These are phyloP conservation scores for Cenococcum geophilum DNA, from an alignment of 495 filamentous ascomycete genomes.

Conservation along the genomic window DNA sequence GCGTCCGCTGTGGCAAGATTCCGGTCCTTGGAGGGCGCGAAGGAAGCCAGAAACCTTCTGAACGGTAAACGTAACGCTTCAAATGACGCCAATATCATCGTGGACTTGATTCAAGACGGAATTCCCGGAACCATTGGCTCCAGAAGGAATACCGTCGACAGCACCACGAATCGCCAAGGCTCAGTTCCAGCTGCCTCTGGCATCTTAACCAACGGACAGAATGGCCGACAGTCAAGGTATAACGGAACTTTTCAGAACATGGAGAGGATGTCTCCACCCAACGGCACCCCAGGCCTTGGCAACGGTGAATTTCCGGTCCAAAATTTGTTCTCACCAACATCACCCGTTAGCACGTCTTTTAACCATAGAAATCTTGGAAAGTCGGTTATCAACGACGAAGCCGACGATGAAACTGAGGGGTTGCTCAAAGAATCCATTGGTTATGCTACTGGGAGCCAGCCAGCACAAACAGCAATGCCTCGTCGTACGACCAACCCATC, in stretches of 20 bases:
- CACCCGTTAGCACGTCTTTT: conserved; percentile 71
- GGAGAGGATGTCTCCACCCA: conserved; percentile 63
- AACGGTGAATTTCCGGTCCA: conserved; percentile 55
- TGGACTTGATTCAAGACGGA: conserved; percentile 56
- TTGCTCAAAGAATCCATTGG: conserved; percentile 77
- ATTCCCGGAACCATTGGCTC: conserved; percentile 35
- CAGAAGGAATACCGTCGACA: conserved; percentile 58
- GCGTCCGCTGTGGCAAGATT: conserved; percentile 72
- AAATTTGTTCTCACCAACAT: conserved; percentile 75
- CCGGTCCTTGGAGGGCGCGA: conserved; percentile 60
- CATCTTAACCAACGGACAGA: conserved; percentile 48
- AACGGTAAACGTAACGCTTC: conserved; percentile 73
- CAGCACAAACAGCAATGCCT: conserved; percentile 41
- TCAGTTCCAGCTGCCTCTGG: conserved; percentile 51
- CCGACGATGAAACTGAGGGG: conserved; percentile 78
- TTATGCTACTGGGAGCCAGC: conserved; percentile 71
- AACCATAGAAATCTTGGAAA: conserved; percentile 70
- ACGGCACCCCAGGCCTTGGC: conserved; percentile 49
- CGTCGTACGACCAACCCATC: conserved; percentile 72
- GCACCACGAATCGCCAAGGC: conserved; percentile 46
- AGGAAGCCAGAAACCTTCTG: conserved; percentile 68
- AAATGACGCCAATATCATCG: conserved; percentile 70
- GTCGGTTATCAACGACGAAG: conserved; percentile 76
- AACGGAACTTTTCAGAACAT: conserved; percentile 69
- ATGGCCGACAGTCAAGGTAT: conserved; percentile 66